Percentiles rank a stretch among this genome's conserved stretches.
These are phyloP conservation scores for Salix arbutifolia DNA, from an alignment of 345 rosid species.

Conservation along the genomic window DNA sequence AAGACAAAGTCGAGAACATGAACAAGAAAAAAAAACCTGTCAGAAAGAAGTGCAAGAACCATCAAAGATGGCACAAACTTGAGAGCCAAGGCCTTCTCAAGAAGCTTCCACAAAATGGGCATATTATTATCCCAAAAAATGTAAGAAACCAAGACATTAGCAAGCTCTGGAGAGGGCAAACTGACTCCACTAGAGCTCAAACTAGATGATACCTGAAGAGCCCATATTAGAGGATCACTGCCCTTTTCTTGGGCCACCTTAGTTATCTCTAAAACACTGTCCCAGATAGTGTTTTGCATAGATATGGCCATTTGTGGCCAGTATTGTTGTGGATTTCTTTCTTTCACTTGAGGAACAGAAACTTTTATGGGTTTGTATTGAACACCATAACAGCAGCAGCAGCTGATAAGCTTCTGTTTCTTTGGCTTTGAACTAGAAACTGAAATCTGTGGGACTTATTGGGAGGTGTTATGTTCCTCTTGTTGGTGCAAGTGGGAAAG, in stretches of 20 bases:
- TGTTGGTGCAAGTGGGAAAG: not conserved
- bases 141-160: slow-evolving; percentile 22
- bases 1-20: not conserved
- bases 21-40: slow-evolving; percentile 12
- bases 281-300: slow-evolving; percentile 3
- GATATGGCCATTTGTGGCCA: slow-evolving; percentile 9
- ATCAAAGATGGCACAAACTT: slow-evolving; percentile 23
- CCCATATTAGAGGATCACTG: slow-evolving; percentile 71
- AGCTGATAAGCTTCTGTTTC: not conserved
- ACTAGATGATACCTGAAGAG: slow-evolving; percentile 48
- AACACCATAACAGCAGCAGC: not conserved
- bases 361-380: not conserved
- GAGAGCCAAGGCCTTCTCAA: slow-evolving; percentile 28
- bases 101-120: slow-evolving; percentile 31
- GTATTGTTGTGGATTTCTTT: not conserved
- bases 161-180: slow-evolving; percentile 30
- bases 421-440: not conserved
- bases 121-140: slow-evolving; percentile 33
- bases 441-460: slow-evolving; percentile 8
- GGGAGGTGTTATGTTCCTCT: too few relatives aligned
- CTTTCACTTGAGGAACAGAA: not conserved
- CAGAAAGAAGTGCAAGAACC: slow-evolving; percentile 27
- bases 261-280: slow-evolving; percentile 43
- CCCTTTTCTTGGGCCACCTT: slow-evolving; percentile 64
- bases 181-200: slow-evolving; percentile 47